Evolutionary conservation across 2,329 filamentous ascomycete genomes (phyloP), one percentile per base, ranked within the genome.

Genomic region (Trichoderma sp.): DNA sequence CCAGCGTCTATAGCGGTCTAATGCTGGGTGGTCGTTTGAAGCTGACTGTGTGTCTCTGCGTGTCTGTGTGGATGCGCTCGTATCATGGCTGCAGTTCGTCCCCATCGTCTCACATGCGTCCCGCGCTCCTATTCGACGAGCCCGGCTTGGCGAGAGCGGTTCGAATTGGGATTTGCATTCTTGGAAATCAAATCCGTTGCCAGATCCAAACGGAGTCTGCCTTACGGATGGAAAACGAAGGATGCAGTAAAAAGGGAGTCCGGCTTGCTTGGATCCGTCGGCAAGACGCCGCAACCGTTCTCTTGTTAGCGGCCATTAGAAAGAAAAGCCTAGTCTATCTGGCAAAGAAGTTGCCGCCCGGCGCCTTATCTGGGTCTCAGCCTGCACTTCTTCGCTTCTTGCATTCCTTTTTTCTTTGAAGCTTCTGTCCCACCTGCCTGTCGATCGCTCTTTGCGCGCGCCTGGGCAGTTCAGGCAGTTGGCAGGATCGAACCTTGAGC

Each of bases 371-470:
- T 43, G 40, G 16, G 40, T 24, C 37, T 62, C 19, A 16, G 43
- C n/a, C 40, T 24, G 40, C 47, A 49, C 47, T 49, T 49, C n/a
- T 21, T 49, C 4, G 4, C 43, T 49, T 49, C 47, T 4, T 1
- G 0, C n/a, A 19, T 21, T n/a, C 43, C 43, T 53, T 33, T n/a
- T 24, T 49, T 47, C 10, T 35, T 11, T 52, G 31, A 27, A 13
- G 6, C 49, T 43, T 53, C 47, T 31, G 40, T 33, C 47, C 24
- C 27, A 40, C 40, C 37, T 59, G 63, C 64, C 64, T 59, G 64
- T 59, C 64, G 64, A 67, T 67, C 64, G 31, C 40, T 37, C n/a
- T 58, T 67, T 67, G 64, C 64, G 64, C 64, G 64, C 55, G 55
- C 55, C 47, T 58, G 64, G 55, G 55, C 52, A 43, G 16, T 43